Conservation (phyloP, 805 yeast species). For the Monosporozyma aerobia region DNA sequence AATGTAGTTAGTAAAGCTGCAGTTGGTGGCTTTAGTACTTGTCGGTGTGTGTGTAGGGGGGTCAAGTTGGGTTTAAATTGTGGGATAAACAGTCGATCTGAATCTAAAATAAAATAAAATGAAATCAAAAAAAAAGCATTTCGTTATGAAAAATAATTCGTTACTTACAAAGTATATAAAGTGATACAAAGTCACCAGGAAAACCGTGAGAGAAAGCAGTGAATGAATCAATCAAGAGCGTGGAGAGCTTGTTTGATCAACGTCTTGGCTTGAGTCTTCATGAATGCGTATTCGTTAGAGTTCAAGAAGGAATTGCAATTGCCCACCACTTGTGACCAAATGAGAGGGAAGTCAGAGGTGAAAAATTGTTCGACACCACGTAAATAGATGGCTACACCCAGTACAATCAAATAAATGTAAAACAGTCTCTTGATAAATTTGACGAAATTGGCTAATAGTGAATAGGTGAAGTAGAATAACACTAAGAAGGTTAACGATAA, state of each 20-base stretch:
- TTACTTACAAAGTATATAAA: background rate
- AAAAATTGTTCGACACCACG: slow-evolving; percentile 27
- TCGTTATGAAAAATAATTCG: too few relatives aligned
- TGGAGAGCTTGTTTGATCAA: background rate
- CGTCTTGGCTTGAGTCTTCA: background rate
- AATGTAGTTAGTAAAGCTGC: too few relatives aligned
- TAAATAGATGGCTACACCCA: slow-evolving; percentile 23
- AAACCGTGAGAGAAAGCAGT: background rate
- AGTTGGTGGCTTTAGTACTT: background rate
- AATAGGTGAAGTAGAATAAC: slow-evolving; percentile 19
- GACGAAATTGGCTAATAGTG: slow-evolving; percentile 25
- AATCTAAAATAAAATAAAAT: too few relatives aligned
- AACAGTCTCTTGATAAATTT: slow-evolving; percentile 21
- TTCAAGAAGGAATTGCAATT: background rate
- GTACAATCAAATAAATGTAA: slow-evolving; percentile 10
- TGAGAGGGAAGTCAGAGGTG: slow-evolving; percentile 14
- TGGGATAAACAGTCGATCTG: too few relatives aligned
- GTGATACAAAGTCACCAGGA: background rate
- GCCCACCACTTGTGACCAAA: background rate
- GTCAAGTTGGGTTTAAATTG: background rate
- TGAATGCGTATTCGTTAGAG: background rate
- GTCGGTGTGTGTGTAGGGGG: background rate
- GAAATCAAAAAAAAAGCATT: too few relatives aligned
- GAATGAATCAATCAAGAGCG: background rate
- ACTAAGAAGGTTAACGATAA: slow-evolving; percentile 12